Evolutionary conservation across 129 eudicot species (phyloP), one percentile per base, ranked within the genome.

Genomic region (Flaveria linearis): DNA sequence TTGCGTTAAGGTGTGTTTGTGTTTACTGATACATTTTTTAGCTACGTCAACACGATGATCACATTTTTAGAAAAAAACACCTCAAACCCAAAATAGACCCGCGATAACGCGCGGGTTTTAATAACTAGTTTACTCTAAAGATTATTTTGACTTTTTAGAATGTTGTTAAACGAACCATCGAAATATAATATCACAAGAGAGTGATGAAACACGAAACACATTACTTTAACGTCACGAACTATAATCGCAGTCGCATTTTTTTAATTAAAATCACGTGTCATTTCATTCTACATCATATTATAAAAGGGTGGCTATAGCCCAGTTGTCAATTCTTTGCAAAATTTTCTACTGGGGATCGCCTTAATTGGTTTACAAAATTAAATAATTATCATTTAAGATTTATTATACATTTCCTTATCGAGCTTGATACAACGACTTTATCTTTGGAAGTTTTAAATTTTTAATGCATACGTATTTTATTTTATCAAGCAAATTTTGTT

Each of bases 181-280:
- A 63, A 14, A 26, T 63, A 28, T 63, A 30, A 63, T 12, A 15
- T 14, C 42, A 62, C 9, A 63, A 62, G 18, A 30, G 39, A 66
- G 9, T 49, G 47, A 17, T 53, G 33, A 20, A 30, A 55, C 51
- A 55, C 65, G 66, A 52, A 52, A 72, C 36, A n/a, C 28, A 72
- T 52, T 30, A 52, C 76, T 53, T 72, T 53, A 39, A 36, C 66
- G 76, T 18, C 64, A 72, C 76, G 76, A 28, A 51, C 52, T 50
- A 58, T 28, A 63, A 72, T 72, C 9, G 18, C 15, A 30, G 51
- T n/a, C 45, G 30, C 56, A 3, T 52, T 52, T 52, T 52, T 22
- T 47, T 26, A 13, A 49, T 5, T 16, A 46, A 9, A 72, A 30
- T 16, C 33, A 72, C 66, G 65, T 52, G 50, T 17, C 33, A 53